Base-by-base conservation (phyloP, 441 rosid genomes). In the Aquilaria agallochum region DNA sequence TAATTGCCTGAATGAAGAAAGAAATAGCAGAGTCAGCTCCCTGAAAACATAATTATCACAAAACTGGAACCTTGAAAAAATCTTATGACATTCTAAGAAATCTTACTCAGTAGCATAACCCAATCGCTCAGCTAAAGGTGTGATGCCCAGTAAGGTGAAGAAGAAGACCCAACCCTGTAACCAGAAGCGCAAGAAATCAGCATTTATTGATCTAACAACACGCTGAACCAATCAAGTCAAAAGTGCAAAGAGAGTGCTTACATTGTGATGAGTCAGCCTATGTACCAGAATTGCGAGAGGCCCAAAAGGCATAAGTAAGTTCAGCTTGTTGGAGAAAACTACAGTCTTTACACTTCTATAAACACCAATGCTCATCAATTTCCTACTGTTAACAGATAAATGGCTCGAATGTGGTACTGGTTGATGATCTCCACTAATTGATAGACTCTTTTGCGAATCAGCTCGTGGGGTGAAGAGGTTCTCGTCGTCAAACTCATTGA, bases 261-360 rank as follows among this genome's bases (percentile, higher is more conserved):
- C 98, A 67, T 84, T 82, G 69, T 83, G 80, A 64, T 80, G 84
- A 12, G 76, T 73, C 60, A 75, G 62, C 44, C 77, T 55, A 71
- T 91, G 87, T 31, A 85, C 82, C 80, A 94, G 59, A 77, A 94
- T 87, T 5, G 93, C 97, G 9, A 94, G 73, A 68, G 98, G 97
- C 61, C 98, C 98, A 54, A 94, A 84, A 51, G 89, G 90, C 83
- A 94, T 80, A 36, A 94, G 87, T 65, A 89, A 72, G 74, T 94
- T 94, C 62, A 94, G 85, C 73, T 88, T 93, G 73, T 76, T 93
- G 11, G 95, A 87, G 50, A 93, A 84, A 68, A 93, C 76, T 6
- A 90, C 98, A 2, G 74, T 87, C 80, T 74, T 84, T 71, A 93
- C 65, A 72, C 98, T 93, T 58, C 60, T 68, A 55, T 63, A 80